phyloP scores from a whole-genome alignment of 148 eudicot genomes.

The Rhododendron vialii region DNA sequence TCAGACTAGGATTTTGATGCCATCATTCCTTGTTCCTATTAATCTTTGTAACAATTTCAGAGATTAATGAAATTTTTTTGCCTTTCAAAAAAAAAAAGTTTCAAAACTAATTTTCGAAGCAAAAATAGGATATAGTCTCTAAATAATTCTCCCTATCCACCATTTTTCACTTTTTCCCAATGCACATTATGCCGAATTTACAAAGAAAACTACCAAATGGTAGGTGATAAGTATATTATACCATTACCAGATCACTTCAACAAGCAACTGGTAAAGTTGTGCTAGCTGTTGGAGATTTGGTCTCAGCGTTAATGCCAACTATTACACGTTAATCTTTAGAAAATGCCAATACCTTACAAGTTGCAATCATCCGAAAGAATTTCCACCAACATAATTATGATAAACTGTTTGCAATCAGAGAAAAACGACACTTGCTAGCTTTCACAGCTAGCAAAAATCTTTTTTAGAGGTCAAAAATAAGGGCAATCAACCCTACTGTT shows the following conservation, averaged over 20 bases:
- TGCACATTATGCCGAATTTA: too few relatives aligned
- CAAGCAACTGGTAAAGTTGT: not conserved
- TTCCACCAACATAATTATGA: slow-evolving; percentile 6
- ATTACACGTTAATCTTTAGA: not conserved
- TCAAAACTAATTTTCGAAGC: not conserved
- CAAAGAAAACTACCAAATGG: not conserved
- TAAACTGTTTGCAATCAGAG: not conserved
- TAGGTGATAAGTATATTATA: too few relatives aligned
- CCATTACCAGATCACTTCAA: not conserved
- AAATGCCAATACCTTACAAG: not conserved
- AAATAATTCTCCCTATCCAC: not conserved
- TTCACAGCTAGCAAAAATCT: slow-evolving; percentile 1
- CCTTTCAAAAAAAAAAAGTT: too few relatives aligned
- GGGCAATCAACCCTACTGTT: not conserved
- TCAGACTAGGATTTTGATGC: too few relatives aligned
- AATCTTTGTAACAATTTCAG: too few relatives aligned
- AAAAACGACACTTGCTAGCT: not conserved
- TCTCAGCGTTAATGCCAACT: not conserved
- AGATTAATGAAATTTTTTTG: too few relatives aligned
- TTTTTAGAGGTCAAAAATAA: not conserved
- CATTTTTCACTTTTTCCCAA: too few relatives aligned
- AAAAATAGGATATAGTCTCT: not conserved
- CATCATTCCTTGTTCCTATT: too few relatives aligned
- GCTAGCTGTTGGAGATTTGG: not conserved
- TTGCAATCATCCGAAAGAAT: not conserved